Conservation (phyloP, 2,329 filamentous ascomycete genomes). For the Thelonectria discophora region DNA sequence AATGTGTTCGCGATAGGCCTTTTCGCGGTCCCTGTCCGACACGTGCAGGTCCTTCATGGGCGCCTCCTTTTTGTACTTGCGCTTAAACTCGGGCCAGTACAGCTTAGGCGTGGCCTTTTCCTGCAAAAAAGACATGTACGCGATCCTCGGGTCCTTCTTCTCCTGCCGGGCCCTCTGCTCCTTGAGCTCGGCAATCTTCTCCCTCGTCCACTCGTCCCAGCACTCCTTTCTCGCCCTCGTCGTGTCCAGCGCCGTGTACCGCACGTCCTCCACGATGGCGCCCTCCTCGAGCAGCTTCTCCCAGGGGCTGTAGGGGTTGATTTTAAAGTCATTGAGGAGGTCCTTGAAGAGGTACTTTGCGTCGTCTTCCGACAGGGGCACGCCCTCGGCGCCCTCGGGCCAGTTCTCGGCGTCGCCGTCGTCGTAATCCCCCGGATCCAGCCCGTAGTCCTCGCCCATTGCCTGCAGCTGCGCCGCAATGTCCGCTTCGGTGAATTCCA, state of each 20-base stretch:
- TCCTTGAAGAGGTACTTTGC: slow-evolving; percentile 83
- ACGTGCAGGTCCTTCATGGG: slow-evolving; percentile 80
- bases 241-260: slow-evolving; percentile 84
- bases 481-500: slow-evolving; percentile 94
- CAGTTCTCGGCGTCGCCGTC: slow-evolving; percentile 68
- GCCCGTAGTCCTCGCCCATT: slow-evolving; percentile 86
- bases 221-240: slow-evolving; percentile 84
- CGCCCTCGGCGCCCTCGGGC: slow-evolving; percentile 76
- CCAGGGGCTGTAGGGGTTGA: slow-evolving; percentile 92
- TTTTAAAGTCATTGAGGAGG: slow-evolving; percentile 80
- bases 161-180: slow-evolving; percentile 78
- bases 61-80: slow-evolving; percentile 85
- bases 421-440: slow-evolving; percentile 80
- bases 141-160: slow-evolving; percentile 83
- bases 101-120: slow-evolving; percentile 87
- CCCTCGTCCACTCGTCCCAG: slow-evolving; percentile 84
- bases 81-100: slow-evolving; percentile 96
- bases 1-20: slow-evolving; percentile 79
- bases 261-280: slow-evolving; percentile 81
- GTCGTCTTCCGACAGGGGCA: slow-evolving; percentile 78
- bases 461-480: slow-evolving; percentile 90
- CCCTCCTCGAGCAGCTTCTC: slow-evolving; percentile 88
- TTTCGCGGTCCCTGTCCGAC: slow-evolving; percentile 80
- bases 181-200: slow-evolving; percentile 76
- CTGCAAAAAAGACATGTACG: slow-evolving; percentile 83